Base-by-base conservation (phyloP, 2,329 filamentous ascomycete species). In the Cercospora janseana region DNA sequence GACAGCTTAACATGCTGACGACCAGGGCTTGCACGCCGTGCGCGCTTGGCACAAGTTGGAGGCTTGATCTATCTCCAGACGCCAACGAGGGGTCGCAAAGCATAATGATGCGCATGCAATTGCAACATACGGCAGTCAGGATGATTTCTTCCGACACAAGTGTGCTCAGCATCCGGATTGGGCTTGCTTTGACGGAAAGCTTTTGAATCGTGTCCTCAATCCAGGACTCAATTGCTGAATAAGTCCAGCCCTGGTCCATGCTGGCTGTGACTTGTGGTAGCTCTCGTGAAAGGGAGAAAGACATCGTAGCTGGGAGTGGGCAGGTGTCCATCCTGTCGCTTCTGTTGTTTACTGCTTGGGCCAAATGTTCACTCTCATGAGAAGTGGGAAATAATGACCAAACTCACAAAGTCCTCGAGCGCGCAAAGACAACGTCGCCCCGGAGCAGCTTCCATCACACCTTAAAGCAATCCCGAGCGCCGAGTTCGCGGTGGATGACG, bases 181-280 rank as follows among this genome's bases (percentile, higher is more conserved):
- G 28, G 21, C 27, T 20, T 4, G 43, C 29, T 21, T 27, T 46
- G 16, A 29, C 29, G 3, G 43, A 24, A 10, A 46, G 13, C n/a
- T 46, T 20, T 10, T 46, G 43, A 15, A 46, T 46, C 3, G 43
- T 46, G 6, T 46, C 29, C 20, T 46, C 43, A 4, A 46, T 46
- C 43, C 43, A 46, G 8, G 43, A 46, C 18, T 46, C 43, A 15
- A 46, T 46, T 9, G 43, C 43, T 35, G 43, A 34, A 3, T 46
- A 34, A 2, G 43, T 46, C 43, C 43, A 46, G 23, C 43, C 43
- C 20, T 46, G 43, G 29, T 37, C 29, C 43, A 46, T 46, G 43
- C 43, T 46, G 16, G 28, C 43, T 27, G 43, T 46, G 9, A 35
- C 43, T 16, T 46, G 28, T 2, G 43, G 43, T 10, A 46, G 29